A percentile compares a stretch with the other conserved stretches of the same genome.
Evolutionary conservation across 192 early-diverging fungal genomes (phyloP).

Genomic region (Rhizoclosmatium sp.): DNA sequence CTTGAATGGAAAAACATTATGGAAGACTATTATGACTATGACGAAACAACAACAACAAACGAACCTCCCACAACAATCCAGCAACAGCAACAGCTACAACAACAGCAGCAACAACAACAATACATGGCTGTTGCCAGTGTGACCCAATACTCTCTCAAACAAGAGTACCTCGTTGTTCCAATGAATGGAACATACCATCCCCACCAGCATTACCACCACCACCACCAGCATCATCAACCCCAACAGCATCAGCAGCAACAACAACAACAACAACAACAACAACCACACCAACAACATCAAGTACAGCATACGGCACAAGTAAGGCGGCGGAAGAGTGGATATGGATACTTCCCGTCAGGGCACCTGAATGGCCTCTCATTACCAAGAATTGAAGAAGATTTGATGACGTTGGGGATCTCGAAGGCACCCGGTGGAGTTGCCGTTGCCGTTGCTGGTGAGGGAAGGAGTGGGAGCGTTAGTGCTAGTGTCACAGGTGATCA

Average conservation of each 20-base stretch:
- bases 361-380: conserved; percentile 5
- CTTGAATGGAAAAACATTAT: conserved; percentile 29
- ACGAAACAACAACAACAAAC: background rate
- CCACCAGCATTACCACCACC: background rate
- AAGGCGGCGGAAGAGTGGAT: background rate
- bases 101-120: background rate
- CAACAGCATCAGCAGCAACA: background rate
- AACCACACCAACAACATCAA: background rate
- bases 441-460: too few relatives aligned
- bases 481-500: too few relatives aligned
- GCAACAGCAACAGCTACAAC: background rate
- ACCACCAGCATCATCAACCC: background rate
- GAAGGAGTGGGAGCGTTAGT: too few relatives aligned
- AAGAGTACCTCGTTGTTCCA: background rate
- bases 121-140: background rate
- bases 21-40: conserved; percentile 20
- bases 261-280: background rate
- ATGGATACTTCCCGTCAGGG: conserved; percentile 14
- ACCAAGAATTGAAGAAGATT: conserved; percentile 19
- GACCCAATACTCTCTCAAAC: background rate
- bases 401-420: conserved; percentile 4
- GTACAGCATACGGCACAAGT: background rate
- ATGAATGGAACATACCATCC: background rate
- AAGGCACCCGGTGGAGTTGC: background rate
- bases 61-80: background rate